phyloP scores from a whole-genome alignment of 2,329 filamentous ascomycete species.

The Rhexocercosporidium sp. region DNA sequence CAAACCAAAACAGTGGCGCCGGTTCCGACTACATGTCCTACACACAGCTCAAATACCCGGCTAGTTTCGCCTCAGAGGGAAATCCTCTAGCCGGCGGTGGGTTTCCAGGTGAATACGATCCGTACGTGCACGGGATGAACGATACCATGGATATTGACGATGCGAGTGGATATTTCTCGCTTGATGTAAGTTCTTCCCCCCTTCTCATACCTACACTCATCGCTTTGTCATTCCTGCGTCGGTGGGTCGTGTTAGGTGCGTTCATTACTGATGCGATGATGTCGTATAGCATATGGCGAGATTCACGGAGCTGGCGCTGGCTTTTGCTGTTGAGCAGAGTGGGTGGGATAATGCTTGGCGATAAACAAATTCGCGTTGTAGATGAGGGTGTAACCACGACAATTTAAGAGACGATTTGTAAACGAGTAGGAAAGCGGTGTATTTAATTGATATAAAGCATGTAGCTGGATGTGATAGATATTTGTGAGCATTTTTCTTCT shows the following conservation, averaged over 20 bases:
- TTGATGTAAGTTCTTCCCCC: slow-evolving; percentile 13
- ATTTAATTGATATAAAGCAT: too few species aligned
- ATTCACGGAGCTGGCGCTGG: slow-evolving; percentile 17
- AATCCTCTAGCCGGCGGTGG: neutral
- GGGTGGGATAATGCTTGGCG: slow-evolving; percentile 21
- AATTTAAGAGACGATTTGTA: neutral
- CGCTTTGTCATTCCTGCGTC: too few species aligned
- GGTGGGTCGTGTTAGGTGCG: neutral
- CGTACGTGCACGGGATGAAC: slow-evolving; percentile 14
- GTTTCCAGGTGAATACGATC: slow-evolving; percentile 11
- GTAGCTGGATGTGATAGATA: too few species aligned
- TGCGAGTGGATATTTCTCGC: slow-evolving; percentile 14
- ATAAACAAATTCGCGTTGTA: neutral
- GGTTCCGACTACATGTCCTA: slow-evolving; percentile 20
- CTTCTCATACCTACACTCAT: neutral
- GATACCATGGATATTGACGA: slow-evolving; percentile 17
- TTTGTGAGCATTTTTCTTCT: too few species aligned
- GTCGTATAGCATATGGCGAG: slow-evolving; percentile 14
- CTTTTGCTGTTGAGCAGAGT: slow-evolving; percentile 18
- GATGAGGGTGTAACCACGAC: neutral
- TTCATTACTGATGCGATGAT: neutral
- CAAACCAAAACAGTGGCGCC: neutral
- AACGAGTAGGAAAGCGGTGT: too few species aligned
- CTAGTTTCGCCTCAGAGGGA: slow-evolving; percentile 12
- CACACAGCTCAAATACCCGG: slow-evolving; percentile 12